Percentiles rank a stretch among this genome's conserved stretches.
Conservation (phyloP, 345 rosid species). For the Dimocarpus longan region DNA sequence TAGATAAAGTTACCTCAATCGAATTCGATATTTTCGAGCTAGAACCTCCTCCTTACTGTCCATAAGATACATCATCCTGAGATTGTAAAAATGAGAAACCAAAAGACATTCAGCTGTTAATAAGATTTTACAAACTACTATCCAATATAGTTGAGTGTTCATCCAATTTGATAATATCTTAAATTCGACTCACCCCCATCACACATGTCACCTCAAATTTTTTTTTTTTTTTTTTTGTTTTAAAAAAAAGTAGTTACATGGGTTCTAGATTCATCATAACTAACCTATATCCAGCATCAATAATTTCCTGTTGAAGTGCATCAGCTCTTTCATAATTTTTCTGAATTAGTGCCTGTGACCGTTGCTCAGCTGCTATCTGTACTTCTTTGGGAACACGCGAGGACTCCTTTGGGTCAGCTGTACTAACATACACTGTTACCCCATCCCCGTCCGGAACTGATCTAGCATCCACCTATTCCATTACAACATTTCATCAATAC, state of each 20-base stretch:
- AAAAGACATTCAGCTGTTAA: not conserved
- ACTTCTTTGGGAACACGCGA: conserved; percentile 61
- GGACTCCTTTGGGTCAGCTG: conserved; percentile 63
- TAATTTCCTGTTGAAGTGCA: conserved; percentile 58
- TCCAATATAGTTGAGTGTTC: too few species aligned
- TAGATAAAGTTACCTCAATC: conserved; percentile 48
- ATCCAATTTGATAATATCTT: too few species aligned
- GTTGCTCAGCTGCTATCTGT: conserved; percentile 48
- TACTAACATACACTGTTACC: conserved; percentile 63
- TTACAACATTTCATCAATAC: conserved; percentile 22
- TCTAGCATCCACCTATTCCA: conserved; percentile 66
- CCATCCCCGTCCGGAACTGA: conserved; percentile 87
- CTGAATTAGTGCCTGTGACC: conserved; percentile 61
- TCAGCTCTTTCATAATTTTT: conserved; percentile 62
- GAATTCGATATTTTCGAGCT: conserved; percentile 69
- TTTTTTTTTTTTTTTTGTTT: too few species aligned
- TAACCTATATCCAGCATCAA: conserved; percentile 74
- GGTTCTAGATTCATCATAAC: conserved; percentile 1
- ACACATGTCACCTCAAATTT: too few species aligned
- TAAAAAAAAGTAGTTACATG: too few species aligned
- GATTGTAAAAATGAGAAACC: not conserved
- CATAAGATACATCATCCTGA: conserved; percentile 42
- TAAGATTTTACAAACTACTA: too few species aligned
- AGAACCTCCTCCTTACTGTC: conserved; percentile 57
- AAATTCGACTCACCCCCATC: too few species aligned